Evolutionary conservation across 202 grass and related monocot genomes (phyloP), one percentile per base, ranked within the genome.

Genomic region (Thinopyrum obtusiflorum): DNA sequence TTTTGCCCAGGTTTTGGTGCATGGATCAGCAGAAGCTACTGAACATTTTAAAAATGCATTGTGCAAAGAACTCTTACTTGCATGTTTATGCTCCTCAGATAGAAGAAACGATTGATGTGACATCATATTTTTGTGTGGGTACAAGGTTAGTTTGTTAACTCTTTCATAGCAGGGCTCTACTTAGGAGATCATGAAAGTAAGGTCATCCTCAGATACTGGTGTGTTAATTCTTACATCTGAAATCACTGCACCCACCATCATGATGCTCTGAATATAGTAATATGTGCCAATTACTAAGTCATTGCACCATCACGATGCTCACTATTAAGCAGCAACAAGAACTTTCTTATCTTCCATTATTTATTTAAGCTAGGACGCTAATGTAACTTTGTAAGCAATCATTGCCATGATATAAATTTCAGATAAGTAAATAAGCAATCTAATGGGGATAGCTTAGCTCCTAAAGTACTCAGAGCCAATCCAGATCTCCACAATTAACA

Each of bases 31-130:
- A 18, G 95, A 95, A 89, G 95, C 95, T 65, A 95, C 93, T 77
- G 95, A 95, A 73, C 95, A 98, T 92, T 92, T 92, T 98, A 80
- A 98, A 95, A 83, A 90, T 95, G 87, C 95, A 94, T 66, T 95
- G 89, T 89, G 77, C 83, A 85, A 95, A 95, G 64, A 87, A 88
- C 81, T 87, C 91, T 13, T 92, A 94, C 84, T 77, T 86, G 47
- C 93, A 98, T 88, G 95, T 98, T 69, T 95, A 94, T 86, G 95
- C 95, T 72, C 95, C 95, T 68, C 93, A 95, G 66, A 92, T 98
- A 64, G 95, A 98, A 76, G 95, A 98, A 93, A 91, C 89, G 42
- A 98, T 95, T 79, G 95, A 98, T 92, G 91, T 95, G 44, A 95
- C 95, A 69, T 98, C 95, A 65, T 93, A 98, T 89, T 87, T 98